These are phyloP conservation scores for Mortierella sp. DNA, from an alignment of 371 early-diverging fungal genomes.

Conservation along the genomic window DNA sequence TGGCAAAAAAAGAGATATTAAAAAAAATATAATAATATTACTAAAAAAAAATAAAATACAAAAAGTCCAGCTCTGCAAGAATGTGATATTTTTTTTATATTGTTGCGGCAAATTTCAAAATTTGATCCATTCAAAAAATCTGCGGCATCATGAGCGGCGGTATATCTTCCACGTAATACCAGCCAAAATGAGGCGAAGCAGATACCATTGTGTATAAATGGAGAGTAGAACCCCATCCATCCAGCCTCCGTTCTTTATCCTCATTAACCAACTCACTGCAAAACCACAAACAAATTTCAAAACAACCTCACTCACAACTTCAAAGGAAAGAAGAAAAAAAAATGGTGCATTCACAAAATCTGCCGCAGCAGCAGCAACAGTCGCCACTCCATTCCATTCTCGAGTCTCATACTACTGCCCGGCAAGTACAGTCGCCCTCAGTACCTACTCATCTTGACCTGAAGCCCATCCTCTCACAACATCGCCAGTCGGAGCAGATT, in stretches of 20 bases:
- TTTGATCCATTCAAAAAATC: neutral
- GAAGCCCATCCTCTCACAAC: conserved; percentile 9
- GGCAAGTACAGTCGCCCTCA: neutral
- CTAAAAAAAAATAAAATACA: neutral
- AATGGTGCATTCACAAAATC: neutral
- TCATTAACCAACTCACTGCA: neutral
- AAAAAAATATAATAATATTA: neutral
- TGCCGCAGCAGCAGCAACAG: neutral
- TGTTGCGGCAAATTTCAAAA: too few relatives aligned
- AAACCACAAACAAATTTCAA: neutral
- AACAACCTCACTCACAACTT: too few relatives aligned
- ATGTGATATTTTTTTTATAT: too few relatives aligned
- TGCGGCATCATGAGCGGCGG: neutral
- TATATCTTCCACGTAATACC: neutral
- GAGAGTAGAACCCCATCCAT: too few relatives aligned
- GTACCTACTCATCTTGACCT: conserved; percentile 27
- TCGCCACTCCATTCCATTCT: conserved; percentile 30
- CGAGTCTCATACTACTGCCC: neutral
- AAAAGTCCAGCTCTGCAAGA: too few relatives aligned
- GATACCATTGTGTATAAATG: neutral
- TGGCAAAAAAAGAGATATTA: neutral
- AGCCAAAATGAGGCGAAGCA: neutral
- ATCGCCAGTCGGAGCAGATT: conserved; percentile 16
- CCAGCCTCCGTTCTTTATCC: too few relatives aligned
- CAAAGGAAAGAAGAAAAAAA: too few relatives aligned